A percentile compares a stretch with the other conserved stretches of the same genome.
These are phyloP conservation scores for Colletotrichum australisinense DNA, from an alignment of 2,329 filamentous ascomycete genomes.

Conservation along the genomic window DNA sequence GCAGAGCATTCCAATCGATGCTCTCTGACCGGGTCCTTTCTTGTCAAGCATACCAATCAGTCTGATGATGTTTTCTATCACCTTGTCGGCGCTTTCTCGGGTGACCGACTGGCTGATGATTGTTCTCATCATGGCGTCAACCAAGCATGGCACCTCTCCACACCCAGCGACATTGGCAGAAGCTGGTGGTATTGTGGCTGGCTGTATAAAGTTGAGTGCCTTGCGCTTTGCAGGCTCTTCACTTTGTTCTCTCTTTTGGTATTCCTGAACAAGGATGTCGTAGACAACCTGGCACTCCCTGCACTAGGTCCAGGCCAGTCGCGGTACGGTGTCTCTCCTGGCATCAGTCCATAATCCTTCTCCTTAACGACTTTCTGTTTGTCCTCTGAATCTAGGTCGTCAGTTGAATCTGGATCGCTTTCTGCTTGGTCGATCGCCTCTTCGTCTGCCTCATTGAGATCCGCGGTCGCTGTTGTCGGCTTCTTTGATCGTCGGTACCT, in stretches of 20 bases:
- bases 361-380: slow-evolving; percentile 43
- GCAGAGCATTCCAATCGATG: slow-evolving; percentile 80
- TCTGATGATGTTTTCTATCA: slow-evolving; percentile 73
- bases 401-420: neutral
- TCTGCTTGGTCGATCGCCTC: neutral
- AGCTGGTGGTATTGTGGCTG: slow-evolving; percentile 75
- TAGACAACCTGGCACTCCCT: slow-evolving; percentile 78
- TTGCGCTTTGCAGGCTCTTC: neutral
- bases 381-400: neutral
- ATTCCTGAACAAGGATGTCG: slow-evolving; percentile 70
- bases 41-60: slow-evolving; percentile 72
- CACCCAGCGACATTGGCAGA: slow-evolving; percentile 78
- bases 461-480: neutral
- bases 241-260: slow-evolving; percentile 46
- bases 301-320: slow-evolving; percentile 72
- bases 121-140: slow-evolving; percentile 66
- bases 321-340: slow-evolving; percentile 74
- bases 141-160: slow-evolving; percentile 65
- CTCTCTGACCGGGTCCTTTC: slow-evolving; percentile 74
- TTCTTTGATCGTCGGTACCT: neutral
- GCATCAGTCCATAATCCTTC: slow-evolving; percentile 62
- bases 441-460: neutral
- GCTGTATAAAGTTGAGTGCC: slow-evolving; percentile 60
- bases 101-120: slow-evolving; percentile 63
- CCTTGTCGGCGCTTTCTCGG: slow-evolving; percentile 66